A percentile compares a stretch with the other conserved stretches of the same genome.
Evolutionary conservation across 768 basidiomycete genomes (phyloP).

Genomic region (Podaxis sp.): DNA sequence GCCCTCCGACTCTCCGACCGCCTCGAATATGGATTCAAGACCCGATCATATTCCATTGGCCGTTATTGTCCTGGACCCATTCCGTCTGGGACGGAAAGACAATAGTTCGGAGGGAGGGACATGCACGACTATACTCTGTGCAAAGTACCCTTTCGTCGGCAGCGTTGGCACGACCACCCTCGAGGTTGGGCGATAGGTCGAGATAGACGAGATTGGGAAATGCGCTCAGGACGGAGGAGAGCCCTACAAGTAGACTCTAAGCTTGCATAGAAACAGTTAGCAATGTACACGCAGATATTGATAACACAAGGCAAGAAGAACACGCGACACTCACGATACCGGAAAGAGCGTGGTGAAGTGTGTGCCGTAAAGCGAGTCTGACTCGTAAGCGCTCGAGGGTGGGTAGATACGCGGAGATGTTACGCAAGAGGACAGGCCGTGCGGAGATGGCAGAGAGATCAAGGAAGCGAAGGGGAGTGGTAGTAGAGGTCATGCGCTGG

Average conservation of each 20-base stretch:
- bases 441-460: conserved; percentile 63
- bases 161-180: conserved; percentile 42
- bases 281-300: conserved; percentile 9
- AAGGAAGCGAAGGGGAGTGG: conserved; percentile 48
- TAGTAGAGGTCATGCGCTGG: conserved; percentile 46
- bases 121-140: conserved; percentile 52
- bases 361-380: conserved; percentile 61
- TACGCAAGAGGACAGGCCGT: conserved; percentile 55
- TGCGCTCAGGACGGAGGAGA: conserved; percentile 55
- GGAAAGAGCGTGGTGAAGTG: conserved; percentile 60
- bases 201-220: conserved; percentile 50
- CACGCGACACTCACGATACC: conserved; percentile 55
- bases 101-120: conserved; percentile 51
- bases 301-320: conserved; percentile 15
- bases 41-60: conserved; percentile 27
- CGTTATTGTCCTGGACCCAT: conserved; percentile 41
- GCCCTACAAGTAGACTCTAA: conserved; percentile 57
- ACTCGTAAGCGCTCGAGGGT: conserved; percentile 52
- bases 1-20: neutral
- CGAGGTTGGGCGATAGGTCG: conserved; percentile 60
- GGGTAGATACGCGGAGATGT: conserved; percentile 51
- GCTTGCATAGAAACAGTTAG: conserved; percentile 14
- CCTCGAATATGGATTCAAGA: neutral
- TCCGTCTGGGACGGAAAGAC: conserved; percentile 57
- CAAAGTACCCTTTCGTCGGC: conserved; percentile 55